phyloP scores from a whole-genome alignment of 345 rosid genomes.

The Gossypium thurberi region DNA sequence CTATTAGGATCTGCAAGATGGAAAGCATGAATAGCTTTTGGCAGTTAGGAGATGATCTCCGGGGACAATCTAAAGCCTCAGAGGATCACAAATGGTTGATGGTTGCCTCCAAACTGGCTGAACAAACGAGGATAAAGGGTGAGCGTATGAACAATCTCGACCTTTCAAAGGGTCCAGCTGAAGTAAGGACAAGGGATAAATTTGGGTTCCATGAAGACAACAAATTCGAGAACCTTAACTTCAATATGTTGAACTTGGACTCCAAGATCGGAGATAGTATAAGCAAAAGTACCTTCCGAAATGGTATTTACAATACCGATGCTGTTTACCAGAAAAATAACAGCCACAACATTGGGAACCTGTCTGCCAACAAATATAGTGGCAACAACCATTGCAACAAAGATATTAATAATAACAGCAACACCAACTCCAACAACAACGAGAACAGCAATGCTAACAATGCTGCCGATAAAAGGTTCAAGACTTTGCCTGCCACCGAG shows the following conservation, averaged over 20 bases:
- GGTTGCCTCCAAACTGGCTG: constrained; percentile 84
- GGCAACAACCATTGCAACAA: constrained; percentile 50
- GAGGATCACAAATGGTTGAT: constrained; percentile 87
- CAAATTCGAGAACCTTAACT: constrained; percentile 58
- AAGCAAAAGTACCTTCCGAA: constrained; percentile 51
- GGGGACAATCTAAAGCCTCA: constrained; percentile 73
- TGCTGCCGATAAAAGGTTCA: constrained; percentile 64
- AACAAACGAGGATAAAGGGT: constrained; percentile 67
- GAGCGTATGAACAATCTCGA: constrained; percentile 89
- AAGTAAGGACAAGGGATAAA: constrained; percentile 56
- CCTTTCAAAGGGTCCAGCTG: constrained; percentile 62
- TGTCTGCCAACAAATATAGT: constrained; percentile 51
- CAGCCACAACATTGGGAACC: constrained; percentile 37
- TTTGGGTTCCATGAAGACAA: constrained; percentile 76
- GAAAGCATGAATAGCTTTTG: constrained; percentile 72
- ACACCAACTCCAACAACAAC: constrained; percentile 25
- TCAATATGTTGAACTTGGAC: constrained; percentile 78
- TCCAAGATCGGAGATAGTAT: constrained; percentile 45
- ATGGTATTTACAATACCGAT: constrained; percentile 51
- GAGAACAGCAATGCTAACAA: constrained; percentile 34
- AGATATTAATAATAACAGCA: constrained; percentile 38
- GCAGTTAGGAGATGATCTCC: constrained; percentile 95
- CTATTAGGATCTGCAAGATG: constrained; percentile 34
- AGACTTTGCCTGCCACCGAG: constrained; percentile 90
- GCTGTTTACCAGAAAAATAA: constrained; percentile 63